These are phyloP conservation scores for Ascochyta clinopodiicola DNA, from an alignment of 2,329 filamentous ascomycete genomes.

Conservation along the genomic window DNA sequence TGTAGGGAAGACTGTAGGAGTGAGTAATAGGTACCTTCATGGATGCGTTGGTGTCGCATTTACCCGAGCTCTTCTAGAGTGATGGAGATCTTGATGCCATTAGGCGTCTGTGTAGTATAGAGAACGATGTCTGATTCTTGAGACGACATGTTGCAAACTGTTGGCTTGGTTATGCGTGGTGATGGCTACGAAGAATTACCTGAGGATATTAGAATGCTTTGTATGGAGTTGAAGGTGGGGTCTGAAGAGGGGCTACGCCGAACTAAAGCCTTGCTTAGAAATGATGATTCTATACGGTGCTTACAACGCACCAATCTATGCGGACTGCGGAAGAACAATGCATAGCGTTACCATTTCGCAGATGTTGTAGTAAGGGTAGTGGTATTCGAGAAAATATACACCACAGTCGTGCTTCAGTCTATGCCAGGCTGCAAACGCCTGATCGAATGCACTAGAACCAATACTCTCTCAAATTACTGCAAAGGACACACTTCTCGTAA, in stretches of 20 bases:
- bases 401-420: too few relatives aligned
- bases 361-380: too few relatives aligned
- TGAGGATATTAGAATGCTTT: slow-evolving; percentile 1
- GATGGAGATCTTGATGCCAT: slow-evolving; percentile 90
- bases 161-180: not conserved
- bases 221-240: slow-evolving; percentile 23
- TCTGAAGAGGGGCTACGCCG: slow-evolving; percentile 37
- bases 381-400: too few relatives aligned
- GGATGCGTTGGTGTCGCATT: slow-evolving; percentile 3
- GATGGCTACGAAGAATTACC: not conserved
- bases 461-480: too few relatives aligned
- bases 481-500: too few relatives aligned
- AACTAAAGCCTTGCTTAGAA: slow-evolving; percentile 36
- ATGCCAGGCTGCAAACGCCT: too few relatives aligned
- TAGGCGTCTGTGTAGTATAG: slow-evolving; percentile 84
- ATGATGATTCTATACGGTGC: slow-evolving; percentile 9
- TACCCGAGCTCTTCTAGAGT: slow-evolving; percentile 80
- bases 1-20: slow-evolving; percentile 68
- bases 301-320: not conserved
- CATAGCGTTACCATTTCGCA: too few relatives aligned
- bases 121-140: slow-evolving; percentile 71
- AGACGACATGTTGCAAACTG: slow-evolving; percentile 25
- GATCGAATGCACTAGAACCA: too few relatives aligned
- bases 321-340: not conserved
- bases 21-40: not conserved